Conservation (phyloP, 805 yeast genomes). For the Clavispora santaluciae region DNA sequence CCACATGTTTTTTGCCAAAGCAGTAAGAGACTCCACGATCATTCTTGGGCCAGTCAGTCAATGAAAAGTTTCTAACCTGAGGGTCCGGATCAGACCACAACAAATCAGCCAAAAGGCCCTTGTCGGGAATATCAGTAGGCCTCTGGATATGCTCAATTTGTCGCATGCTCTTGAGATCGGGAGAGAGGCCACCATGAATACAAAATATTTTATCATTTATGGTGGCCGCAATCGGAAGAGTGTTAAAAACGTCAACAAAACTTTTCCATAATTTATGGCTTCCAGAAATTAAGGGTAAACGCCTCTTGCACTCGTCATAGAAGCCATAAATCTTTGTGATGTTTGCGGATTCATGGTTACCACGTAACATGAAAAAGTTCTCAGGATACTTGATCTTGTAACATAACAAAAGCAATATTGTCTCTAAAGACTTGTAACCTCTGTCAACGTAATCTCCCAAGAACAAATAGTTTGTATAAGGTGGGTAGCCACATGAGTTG, state of each 20-base stretch:
- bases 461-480: constrained; percentile 50
- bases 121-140: constrained; percentile 82
- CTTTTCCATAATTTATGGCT: constrained; percentile 45
- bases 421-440: constrained; percentile 54
- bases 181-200: constrained; percentile 72
- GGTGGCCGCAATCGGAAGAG: constrained; percentile 58
- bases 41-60: constrained; percentile 67
- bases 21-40: constrained; percentile 82
- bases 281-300: constrained; percentile 29
- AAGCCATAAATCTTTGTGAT: constrained; percentile 58
- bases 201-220: constrained; percentile 55
- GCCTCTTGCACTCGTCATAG: constrained; percentile 56
- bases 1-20: constrained; percentile 71
- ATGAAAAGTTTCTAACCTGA: constrained; percentile 26
- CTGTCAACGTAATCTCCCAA: constrained; percentile 59
- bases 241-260: constrained; percentile 53
- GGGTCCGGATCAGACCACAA: constrained; percentile 81
- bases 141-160: constrained; percentile 69
- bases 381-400: constrained; percentile 57
- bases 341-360: constrained; percentile 56
- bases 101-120: constrained; percentile 71
- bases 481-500: constrained; percentile 58
- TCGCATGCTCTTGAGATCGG: constrained; percentile 57
- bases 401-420: constrained; percentile 47
- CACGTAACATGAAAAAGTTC: constrained; percentile 55